A percentile compares a stretch with the other conserved stretches of the same genome.
These are phyloP conservation scores for Phellinidium pouzarii DNA, from an alignment of 1,284 basidiomycete species.

Conservation along the genomic window DNA sequence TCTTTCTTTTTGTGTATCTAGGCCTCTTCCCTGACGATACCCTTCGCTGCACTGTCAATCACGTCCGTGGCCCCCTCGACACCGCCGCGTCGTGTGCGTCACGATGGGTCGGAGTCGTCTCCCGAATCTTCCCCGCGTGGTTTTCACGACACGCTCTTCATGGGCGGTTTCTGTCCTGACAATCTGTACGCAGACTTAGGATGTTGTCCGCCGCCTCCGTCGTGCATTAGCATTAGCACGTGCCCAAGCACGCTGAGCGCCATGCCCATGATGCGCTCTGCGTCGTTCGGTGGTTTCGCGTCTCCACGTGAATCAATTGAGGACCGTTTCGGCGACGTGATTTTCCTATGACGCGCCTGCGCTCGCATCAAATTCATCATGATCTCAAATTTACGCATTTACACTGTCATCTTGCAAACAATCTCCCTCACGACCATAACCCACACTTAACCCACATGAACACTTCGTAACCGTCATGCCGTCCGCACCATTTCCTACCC, in stretches of 20 bases:
- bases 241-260: conserved; percentile 22
- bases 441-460: conserved; percentile 6
- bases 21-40: conserved; percentile 26
- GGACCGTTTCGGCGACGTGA: conserved; percentile 24
- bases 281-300: conserved; percentile 25
- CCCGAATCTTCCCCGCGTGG: conserved; percentile 14
- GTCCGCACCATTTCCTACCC: neutral
- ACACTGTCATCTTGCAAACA: neutral
- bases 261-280: conserved; percentile 20
- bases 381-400: no score
- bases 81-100: conserved; percentile 6
- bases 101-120: conserved; percentile 15
- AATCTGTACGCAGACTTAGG: neutral
- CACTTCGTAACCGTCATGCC: neutral
- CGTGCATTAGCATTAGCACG: conserved; percentile 20
- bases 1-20: conserved; percentile 16
- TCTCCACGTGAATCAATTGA: conserved; percentile 20
- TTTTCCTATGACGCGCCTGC: conserved; percentile 19
- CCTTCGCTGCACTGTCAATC: conserved; percentile 16
- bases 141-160: conserved; percentile 4
- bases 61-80: conserved; percentile 9
- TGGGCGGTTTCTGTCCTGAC: neutral
- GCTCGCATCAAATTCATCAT: no score
- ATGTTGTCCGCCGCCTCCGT: conserved; percentile 13
- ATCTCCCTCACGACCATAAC: neutral